Percentiles rank a stretch among this genome's conserved stretches.
These are phyloP conservation scores for Fusarium sp. DNA, from an alignment of 2,329 filamentous ascomycete species.

Conservation along the genomic window DNA sequence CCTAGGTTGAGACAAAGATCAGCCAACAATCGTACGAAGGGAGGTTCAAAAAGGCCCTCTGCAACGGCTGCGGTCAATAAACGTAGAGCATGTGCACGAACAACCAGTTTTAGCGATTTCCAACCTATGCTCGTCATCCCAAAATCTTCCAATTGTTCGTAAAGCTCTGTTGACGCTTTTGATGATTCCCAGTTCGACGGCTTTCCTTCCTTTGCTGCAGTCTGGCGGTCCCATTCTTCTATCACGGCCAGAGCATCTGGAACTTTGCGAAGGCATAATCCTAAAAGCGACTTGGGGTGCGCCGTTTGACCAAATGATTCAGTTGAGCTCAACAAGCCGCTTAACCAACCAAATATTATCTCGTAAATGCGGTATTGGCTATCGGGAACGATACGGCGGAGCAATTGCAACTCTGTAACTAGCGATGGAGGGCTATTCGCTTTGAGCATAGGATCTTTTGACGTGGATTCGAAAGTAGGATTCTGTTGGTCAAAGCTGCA, in stretches of 20 bases:
- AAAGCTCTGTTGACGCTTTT: constrained; percentile 49
- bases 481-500: constrained; percentile 45
- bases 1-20: constrained; percentile 47
- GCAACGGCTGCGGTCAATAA: constrained; percentile 48
- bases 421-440: constrained; percentile 25
- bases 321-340: constrained; percentile 48
- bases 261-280: constrained; percentile 53
- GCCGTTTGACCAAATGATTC: constrained; percentile 31
- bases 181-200: constrained; percentile 46
- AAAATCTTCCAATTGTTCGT: constrained; percentile 52
- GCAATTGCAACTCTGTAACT: constrained; percentile 37
- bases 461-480: constrained; percentile 11
- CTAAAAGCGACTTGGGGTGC: constrained; percentile 51
- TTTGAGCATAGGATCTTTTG: background rate
- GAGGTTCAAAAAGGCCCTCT: constrained; percentile 49
- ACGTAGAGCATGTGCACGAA: constrained; percentile 50
- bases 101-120: constrained; percentile 50
- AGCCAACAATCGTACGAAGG: constrained; percentile 46
- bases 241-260: constrained; percentile 50
- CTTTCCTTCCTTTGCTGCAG: constrained; percentile 38
- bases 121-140: constrained; percentile 48
- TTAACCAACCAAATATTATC: constrained; percentile 50
- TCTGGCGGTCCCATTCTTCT: constrained; percentile 50
- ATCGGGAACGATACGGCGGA: constrained; percentile 42
- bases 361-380: constrained; percentile 50